Conservation (phyloP, 768 basidiomycete species). For the Mycena albidolilacea region DNA sequence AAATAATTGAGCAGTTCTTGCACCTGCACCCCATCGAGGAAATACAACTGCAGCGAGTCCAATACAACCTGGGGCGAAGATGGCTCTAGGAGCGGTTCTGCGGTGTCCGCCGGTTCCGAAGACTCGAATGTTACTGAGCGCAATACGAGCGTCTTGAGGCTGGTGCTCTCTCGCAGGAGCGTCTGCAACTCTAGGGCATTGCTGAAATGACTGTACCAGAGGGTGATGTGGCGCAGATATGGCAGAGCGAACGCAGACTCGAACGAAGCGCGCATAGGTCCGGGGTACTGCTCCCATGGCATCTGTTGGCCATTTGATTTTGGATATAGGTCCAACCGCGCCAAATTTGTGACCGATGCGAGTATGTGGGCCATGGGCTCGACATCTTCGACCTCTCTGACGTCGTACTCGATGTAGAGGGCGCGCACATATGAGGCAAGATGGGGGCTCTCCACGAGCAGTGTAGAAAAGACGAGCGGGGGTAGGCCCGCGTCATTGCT, state of each 20-base stretch:
- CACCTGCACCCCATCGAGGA: slow-evolving; percentile 10
- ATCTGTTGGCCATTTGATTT: not conserved
- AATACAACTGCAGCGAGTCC: slow-evolving; percentile 30
- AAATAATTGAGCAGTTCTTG: slow-evolving; percentile 19
- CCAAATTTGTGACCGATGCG: slow-evolving; percentile 8
- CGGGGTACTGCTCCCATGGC: slow-evolving; percentile 7
- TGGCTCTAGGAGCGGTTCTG: not conserved
- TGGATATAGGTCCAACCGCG: slow-evolving; percentile 28
- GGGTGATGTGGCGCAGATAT: slow-evolving; percentile 30
- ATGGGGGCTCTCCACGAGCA: slow-evolving; percentile 16
- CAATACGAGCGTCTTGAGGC: slow-evolving; percentile 31
- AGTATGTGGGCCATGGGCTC: slow-evolving; percentile 18
- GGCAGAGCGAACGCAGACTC: slow-evolving; percentile 9
- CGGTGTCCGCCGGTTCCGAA: not conserved
- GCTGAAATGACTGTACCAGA: slow-evolving; percentile 24
- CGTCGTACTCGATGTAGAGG: slow-evolving; percentile 22
- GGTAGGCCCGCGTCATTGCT: slow-evolving; percentile 14
- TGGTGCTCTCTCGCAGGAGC: slow-evolving; percentile 4
- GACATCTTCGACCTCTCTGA: not conserved
- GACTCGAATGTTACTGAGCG: slow-evolving; percentile 1
- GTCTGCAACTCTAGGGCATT: slow-evolving; percentile 26
- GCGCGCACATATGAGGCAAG: slow-evolving; percentile 26
- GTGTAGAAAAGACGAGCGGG: not conserved
- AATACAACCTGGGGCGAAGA: slow-evolving; percentile 10
- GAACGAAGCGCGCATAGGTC: not conserved